Percentiles rank a stretch among this genome's conserved stretches.
Evolutionary conservation across 2,329 filamentous ascomycete species (phyloP).

Genomic region (Aspergillus tanneri): DNA sequence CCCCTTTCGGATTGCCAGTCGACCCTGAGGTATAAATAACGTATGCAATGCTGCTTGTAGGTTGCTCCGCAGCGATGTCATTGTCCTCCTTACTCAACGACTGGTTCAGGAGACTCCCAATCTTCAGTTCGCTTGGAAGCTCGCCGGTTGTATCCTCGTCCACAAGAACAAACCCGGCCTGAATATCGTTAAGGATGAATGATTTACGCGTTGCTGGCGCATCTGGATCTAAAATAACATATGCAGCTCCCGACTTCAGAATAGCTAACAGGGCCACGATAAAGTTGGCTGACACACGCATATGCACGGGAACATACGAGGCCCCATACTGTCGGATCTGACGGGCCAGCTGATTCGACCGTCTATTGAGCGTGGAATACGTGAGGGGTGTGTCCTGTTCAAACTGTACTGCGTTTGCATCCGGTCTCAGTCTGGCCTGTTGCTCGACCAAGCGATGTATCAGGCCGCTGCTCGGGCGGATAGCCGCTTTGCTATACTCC

Average conservation of each 20-base stretch:
- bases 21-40: constrained; percentile 20
- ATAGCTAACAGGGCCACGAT: constrained; percentile 16
- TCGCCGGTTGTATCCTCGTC: background rate
- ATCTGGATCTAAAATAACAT: constrained; percentile 16
- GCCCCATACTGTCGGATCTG: too few relatives aligned
- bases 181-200: constrained; percentile 11
- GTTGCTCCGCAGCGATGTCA: too few relatives aligned
- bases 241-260: constrained; percentile 16
- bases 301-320: constrained; percentile 12
- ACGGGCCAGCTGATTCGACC: too few relatives aligned
- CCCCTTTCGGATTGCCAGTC: constrained; percentile 16
- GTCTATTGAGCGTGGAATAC: too few relatives aligned
- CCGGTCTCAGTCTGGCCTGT: too few relatives aligned
- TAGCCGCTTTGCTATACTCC: too few relatives aligned
- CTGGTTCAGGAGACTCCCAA: constrained; percentile 3
- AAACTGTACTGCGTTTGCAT: too few relatives aligned
- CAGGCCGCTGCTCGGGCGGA: too few relatives aligned
- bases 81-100: background rate
- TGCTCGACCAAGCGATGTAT: too few relatives aligned
- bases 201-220: constrained; percentile 9
- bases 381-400: too few relatives aligned
- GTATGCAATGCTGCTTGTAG: constrained; percentile 9
- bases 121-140: background rate
- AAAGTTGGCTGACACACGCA: constrained; percentile 8
- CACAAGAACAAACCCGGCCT: constrained; percentile 6